Conservation (phyloP, 176 grass and related monocot genomes). For the Urochloa ruziziensis region DNA sequence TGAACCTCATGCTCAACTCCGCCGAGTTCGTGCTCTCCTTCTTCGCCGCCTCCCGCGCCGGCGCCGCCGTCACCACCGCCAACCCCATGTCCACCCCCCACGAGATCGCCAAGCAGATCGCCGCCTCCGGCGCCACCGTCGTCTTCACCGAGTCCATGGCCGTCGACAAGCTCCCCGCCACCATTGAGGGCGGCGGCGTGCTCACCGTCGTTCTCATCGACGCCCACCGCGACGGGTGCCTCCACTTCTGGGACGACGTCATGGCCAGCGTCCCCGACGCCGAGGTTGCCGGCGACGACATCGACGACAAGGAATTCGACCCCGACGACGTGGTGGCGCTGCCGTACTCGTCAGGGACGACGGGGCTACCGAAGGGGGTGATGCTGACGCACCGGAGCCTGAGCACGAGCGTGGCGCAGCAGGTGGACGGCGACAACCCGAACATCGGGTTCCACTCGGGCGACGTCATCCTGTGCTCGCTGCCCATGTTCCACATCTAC, state of each 20-base stretch:
- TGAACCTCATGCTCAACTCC: conserved; percentile 71
- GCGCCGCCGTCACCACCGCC: conserved; percentile 65
- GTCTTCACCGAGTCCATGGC: conserved; percentile 63
- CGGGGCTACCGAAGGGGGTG: conserved; percentile 76
- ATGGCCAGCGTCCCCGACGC: conserved; percentile 26
- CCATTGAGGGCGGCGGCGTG: not conserved
- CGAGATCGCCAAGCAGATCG: conserved; percentile 54
- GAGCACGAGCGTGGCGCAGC: conserved; percentile 75
- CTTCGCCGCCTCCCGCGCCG: conserved; percentile 51
- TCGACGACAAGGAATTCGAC: not conserved
- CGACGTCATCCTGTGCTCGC: conserved; percentile 74
- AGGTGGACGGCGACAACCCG: conserved; percentile 81
- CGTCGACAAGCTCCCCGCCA: conserved; percentile 37
- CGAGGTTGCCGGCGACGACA: not conserved
- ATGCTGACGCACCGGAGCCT: conserved; percentile 78
- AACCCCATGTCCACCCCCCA: conserved; percentile 63
- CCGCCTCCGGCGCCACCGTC: conserved; percentile 42
- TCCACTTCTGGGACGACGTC: conserved; percentile 41
- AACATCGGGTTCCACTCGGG: conserved; percentile 46
- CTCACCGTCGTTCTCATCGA: conserved; percentile 34
- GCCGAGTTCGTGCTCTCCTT: conserved; percentile 62
- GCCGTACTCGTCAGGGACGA: conserved; percentile 84
- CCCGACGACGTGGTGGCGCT: conserved; percentile 66
- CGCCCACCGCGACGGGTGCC: conserved; percentile 30
- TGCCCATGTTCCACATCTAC: conserved; percentile 88